Evolutionary conservation across 2,329 filamentous ascomycete species (phyloP).

Genomic region (Alternaria hordeiaustralica): DNA sequence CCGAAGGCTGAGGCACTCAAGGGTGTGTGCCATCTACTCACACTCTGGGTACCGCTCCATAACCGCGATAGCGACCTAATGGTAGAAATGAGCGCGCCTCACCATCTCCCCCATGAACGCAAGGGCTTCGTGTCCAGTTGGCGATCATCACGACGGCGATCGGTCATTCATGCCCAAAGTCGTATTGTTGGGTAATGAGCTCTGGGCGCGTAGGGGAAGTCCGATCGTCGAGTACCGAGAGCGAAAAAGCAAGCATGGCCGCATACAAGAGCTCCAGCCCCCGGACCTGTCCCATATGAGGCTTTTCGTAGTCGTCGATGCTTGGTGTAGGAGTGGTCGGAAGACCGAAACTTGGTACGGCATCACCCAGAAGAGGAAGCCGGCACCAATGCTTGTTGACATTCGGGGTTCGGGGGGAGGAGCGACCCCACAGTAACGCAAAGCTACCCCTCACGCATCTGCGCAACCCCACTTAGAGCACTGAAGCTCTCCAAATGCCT

Average conservation of each 20-base stretch:
- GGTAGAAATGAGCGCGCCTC: neutral
- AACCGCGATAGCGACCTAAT: neutral
- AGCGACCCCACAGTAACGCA: slow-evolving; percentile 5
- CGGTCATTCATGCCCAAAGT: neutral
- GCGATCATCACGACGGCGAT: neutral
- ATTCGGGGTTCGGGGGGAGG: slow-evolving; percentile 4
- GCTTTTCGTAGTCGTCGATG: neutral
- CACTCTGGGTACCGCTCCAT: neutral
- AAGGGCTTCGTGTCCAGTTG: neutral
- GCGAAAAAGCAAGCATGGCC: neutral
- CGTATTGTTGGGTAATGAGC: neutral
- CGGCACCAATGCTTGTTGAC: neutral
- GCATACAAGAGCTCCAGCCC: neutral
- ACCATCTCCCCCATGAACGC: neutral
- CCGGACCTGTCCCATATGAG: neutral
- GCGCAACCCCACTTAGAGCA: slow-evolving; percentile 6
- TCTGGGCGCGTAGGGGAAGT: neutral
- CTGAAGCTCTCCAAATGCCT: neutral
- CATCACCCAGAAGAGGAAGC: slow-evolving; percentile 1
- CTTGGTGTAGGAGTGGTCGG: neutral
- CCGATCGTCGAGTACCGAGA: neutral
- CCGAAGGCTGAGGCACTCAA: neutral
- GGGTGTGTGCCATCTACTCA: neutral
- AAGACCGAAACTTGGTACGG: neutral
- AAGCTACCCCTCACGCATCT: slow-evolving; percentile 11